These are phyloP conservation scores for Dacryopinax primogenitus DNA, from an alignment of 768 basidiomycete genomes.

Conservation along the genomic window DNA sequence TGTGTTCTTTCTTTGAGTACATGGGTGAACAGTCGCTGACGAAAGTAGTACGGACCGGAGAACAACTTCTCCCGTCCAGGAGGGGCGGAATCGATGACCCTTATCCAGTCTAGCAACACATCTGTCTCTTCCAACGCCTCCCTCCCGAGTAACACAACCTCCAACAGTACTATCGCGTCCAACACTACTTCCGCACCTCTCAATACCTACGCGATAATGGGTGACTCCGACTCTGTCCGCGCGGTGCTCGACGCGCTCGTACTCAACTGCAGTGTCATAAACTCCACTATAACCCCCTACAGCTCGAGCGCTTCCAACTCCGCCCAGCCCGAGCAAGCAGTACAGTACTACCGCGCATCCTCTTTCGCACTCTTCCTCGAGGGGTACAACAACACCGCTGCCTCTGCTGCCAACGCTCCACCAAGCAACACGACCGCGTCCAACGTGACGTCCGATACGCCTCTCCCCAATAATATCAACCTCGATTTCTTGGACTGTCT, in stretches of 20 bases:
- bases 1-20: conserved; percentile 19
- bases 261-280: not conserved
- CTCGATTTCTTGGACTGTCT: conserved; percentile 40
- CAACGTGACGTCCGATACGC: conserved; percentile 31
- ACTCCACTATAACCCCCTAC: conserved; percentile 34
- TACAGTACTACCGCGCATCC: conserved; percentile 61
- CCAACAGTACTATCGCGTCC: conserved; percentile 26
- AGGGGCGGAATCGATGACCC: conserved; percentile 31
- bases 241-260: conserved; percentile 1
- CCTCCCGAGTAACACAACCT: too few relatives aligned
- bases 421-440: conserved; percentile 11
- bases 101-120: conserved; percentile 33
- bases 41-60: conserved; percentile 35
- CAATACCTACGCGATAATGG: conserved; percentile 32
- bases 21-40: conserved; percentile 11
- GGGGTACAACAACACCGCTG: conserved; percentile 53
- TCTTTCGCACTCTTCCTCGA: conserved; percentile 49
- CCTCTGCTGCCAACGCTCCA: conserved; percentile 27
- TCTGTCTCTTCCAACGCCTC: too few relatives aligned
- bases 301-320: conserved; percentile 24
- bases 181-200: not conserved
- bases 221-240: conserved; percentile 37
- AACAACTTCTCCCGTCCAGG: conserved; percentile 40
- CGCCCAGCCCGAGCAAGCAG: conserved; percentile 39
- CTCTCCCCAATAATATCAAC: conserved; percentile 44